Evolutionary conservation across 2,329 filamentous ascomycete species (phyloP).

Genomic region (Fusarium tricinctum): DNA sequence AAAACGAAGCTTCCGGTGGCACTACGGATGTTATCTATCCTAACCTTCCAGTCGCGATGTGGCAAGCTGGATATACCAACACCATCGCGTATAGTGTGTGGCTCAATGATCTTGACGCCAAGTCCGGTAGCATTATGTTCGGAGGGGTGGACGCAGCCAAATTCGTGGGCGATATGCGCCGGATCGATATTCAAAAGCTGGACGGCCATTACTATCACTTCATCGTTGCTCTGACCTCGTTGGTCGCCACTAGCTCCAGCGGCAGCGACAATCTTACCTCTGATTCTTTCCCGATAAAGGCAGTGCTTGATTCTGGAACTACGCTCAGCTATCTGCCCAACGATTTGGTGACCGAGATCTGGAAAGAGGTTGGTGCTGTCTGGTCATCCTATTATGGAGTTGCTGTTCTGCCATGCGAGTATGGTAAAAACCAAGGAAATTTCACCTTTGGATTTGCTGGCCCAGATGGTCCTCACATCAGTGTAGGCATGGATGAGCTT

Average conservation of each 20-base stretch:
- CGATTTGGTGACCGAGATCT: constrained; percentile 67
- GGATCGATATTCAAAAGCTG: constrained; percentile 67
- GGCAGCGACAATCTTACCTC: constrained; percentile 64
- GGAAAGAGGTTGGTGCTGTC: constrained; percentile 67
- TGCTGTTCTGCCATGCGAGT: constrained; percentile 66
- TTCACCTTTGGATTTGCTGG: constrained; percentile 70
- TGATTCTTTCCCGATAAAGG: constrained; percentile 63
- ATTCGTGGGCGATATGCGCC: constrained; percentile 73
- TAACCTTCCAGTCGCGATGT: constrained; percentile 76
- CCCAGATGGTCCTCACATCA: constrained; percentile 63
- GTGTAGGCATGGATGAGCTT: constrained; percentile 68
- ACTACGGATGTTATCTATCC: constrained; percentile 57
- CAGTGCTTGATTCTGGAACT: constrained; percentile 82
- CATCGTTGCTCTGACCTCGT: constrained; percentile 62
- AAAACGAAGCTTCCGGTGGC: constrained; percentile 63
- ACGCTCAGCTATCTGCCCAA: constrained; percentile 78
- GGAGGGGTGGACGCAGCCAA: constrained; percentile 85
- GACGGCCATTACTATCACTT: constrained; percentile 62
- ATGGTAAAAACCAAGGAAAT: constrained; percentile 60
- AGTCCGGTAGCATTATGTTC: constrained; percentile 80
- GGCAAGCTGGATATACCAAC: constrained; percentile 73
- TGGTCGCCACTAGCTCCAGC: constrained; percentile 62
- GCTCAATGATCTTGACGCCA: constrained; percentile 71
- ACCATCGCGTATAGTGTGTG: constrained; percentile 79
- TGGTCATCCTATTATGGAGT: constrained; percentile 56